Conservation (phyloP, 2,329 filamentous ascomycete species). For the Pseudogymnoascus sp. region DNA sequence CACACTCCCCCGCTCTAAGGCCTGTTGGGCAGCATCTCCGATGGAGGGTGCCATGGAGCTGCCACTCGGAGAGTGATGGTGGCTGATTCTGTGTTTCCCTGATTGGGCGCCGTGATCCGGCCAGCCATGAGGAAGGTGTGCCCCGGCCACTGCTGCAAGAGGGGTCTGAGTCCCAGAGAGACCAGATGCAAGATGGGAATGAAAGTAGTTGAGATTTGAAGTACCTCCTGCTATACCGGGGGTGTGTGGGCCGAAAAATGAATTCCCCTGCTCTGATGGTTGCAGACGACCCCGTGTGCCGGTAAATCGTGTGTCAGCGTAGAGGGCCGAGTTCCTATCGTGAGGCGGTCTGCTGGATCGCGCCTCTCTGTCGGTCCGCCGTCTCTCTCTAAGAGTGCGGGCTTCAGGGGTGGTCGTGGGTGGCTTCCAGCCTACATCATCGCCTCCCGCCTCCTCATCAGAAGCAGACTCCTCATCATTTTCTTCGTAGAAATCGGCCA, state of each 20-base stretch:
- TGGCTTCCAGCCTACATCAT: constrained; percentile 29
- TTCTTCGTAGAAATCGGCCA: constrained; percentile 93
- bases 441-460: constrained; percentile 43
- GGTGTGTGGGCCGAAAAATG: constrained; percentile 52
- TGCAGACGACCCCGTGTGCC: constrained; percentile 24
- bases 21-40: constrained; percentile 35
- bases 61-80: constrained; percentile 26
- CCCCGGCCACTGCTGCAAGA: constrained; percentile 69
- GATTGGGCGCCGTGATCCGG: constrained; percentile 25
- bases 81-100: constrained; percentile 16
- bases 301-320: constrained; percentile 35
- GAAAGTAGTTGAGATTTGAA: constrained; percentile 74
- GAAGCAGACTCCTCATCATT: constrained; percentile 56
- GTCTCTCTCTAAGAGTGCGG: constrained; percentile 28
- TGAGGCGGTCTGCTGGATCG: constrained; percentile 26
- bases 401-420: constrained; percentile 14
- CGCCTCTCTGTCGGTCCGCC: constrained; percentile 29
- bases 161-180: constrained; percentile 72
- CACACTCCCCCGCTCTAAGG: constrained; percentile 53
- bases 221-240: constrained; percentile 63
- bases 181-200: constrained; percentile 63
- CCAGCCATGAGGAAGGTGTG: constrained; percentile 50
- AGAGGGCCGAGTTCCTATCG: constrained; percentile 26
- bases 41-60: constrained; percentile 26
- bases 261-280: constrained; percentile 40